Evolutionary conservation across 495 filamentous ascomycete genomes (phyloP).

Genomic region (Massariosphaeria phaeospora): DNA sequence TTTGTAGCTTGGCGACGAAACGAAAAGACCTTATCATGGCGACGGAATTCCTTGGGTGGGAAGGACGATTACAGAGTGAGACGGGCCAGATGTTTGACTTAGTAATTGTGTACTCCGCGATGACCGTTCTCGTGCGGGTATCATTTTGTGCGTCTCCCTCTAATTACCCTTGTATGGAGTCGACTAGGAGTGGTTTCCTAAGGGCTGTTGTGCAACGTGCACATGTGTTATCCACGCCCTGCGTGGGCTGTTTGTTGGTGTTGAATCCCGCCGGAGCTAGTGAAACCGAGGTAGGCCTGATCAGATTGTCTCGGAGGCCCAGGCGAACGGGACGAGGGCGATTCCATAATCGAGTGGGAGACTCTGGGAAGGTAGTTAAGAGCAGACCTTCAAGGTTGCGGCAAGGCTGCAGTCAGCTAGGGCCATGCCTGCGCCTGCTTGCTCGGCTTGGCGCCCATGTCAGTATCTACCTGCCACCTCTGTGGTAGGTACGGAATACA

Average conservation of each 20-base stretch:
- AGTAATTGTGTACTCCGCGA: too few species aligned
- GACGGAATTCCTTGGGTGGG: background rate
- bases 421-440: too few species aligned
- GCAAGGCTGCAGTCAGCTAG: background rate
- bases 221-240: background rate
- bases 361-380: background rate
- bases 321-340: background rate
- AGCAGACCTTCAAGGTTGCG: background rate
- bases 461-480: too few species aligned
- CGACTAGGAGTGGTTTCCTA: background rate
- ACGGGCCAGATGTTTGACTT: background rate
- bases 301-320: background rate
- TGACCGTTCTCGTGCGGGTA: too few species aligned
- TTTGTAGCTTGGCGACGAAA: conserved; percentile 2
- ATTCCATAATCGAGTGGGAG: background rate
- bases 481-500: too few species aligned
- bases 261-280: background rate
- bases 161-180: too few species aligned
- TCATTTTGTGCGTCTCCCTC: too few species aligned
- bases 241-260: background rate
- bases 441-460: too few species aligned
- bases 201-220: background rate
- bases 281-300: background rate
- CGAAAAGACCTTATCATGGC: background rate
- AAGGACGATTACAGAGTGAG: background rate